Percentiles rank a stretch among this genome's conserved stretches.
Conservation (phyloP, 306 rosid genomes). For the Cicer arietinum region DNA sequence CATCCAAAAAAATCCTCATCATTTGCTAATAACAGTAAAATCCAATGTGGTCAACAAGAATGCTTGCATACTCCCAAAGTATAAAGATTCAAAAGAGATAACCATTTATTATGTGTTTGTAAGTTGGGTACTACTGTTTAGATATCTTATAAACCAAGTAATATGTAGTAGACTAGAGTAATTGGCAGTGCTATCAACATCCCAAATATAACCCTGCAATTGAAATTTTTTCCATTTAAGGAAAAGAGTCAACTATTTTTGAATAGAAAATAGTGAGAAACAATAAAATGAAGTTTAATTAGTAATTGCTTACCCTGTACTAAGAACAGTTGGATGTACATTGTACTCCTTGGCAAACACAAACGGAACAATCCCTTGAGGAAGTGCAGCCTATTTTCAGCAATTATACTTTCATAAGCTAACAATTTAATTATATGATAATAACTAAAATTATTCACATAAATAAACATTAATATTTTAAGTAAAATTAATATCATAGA, state of each 20-base stretch:
- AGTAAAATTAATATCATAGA: too few relatives aligned
- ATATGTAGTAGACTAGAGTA: conserved; percentile 62
- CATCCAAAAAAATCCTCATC: conserved; percentile 42
- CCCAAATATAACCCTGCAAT: conserved; percentile 68
- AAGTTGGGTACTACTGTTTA: conserved; percentile 18
- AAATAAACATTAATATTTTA: background rate
- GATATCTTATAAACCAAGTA: conserved; percentile 56
- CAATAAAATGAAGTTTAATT: conserved; percentile 2
- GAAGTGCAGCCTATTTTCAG: conserved; percentile 84
- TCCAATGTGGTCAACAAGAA: conserved; percentile 36
- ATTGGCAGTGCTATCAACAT: conserved; percentile 73
- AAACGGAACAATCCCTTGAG: conserved; percentile 97
- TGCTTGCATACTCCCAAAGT: conserved; percentile 48
- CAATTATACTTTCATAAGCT: conserved; percentile 30
- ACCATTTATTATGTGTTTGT: conserved; percentile 24
- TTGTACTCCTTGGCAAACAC: conserved; percentile 99
- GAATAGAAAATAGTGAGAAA: background rate
- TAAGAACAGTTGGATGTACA: conserved; percentile 93
- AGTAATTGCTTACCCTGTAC: conserved; percentile 71
- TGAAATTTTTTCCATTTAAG: background rate
- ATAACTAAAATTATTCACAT: background rate
- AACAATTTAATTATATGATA: background rate
- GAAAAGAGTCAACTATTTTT: background rate
- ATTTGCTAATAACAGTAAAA: conserved; percentile 44
- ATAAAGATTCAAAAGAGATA: conserved; percentile 35